These are phyloP conservation scores for Microbotryum silenes-acaulis DNA, from an alignment of 1,284 basidiomycete genomes.

Conservation along the genomic window DNA sequence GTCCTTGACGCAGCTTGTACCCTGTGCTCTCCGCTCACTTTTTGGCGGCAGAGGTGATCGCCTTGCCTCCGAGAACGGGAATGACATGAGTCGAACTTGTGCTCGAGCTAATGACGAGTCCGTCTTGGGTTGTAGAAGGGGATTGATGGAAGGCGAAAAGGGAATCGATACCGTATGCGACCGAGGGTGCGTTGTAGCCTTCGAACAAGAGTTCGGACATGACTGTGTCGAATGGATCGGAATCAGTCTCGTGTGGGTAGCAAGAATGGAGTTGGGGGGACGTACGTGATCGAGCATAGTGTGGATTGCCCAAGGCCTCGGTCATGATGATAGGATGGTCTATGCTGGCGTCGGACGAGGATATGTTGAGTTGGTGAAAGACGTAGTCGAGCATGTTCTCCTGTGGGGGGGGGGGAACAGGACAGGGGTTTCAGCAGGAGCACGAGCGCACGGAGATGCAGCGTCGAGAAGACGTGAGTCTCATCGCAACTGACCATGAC, in stretches of 20 bases:
- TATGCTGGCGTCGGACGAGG: conserved; percentile 48
- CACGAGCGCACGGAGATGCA: background rate
- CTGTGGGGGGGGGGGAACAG: conserved; percentile 46
- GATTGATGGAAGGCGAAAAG: conserved; percentile 81
- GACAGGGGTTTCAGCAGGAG: no score
- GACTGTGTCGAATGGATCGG: conserved; percentile 46
- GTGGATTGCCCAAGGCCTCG: conserved; percentile 78
- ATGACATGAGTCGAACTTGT: conserved; percentile 79
- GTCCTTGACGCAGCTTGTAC: no score
- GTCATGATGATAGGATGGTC: conserved; percentile 92
- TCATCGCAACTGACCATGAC: conserved; percentile 59
- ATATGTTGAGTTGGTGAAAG: conserved; percentile 77
- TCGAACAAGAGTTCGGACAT: conserved; percentile 97
- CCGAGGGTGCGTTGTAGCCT: conserved; percentile 75
- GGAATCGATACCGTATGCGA: conserved; percentile 84
- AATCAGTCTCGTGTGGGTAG: background rate
- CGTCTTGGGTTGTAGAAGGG: conserved; percentile 53
- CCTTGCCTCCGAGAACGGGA: conserved; percentile 70
- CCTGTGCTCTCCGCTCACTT: conserved; percentile 49
- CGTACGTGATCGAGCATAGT: conserved; percentile 61
- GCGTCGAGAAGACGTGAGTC: background rate
- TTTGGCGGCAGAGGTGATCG: conserved; percentile 72
- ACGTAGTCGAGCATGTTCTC: conserved; percentile 91
- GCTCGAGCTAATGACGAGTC: conserved; percentile 74
- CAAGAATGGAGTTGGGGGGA: background rate